A percentile compares a stretch with the other conserved stretches of the same genome.
phyloP scores from a whole-genome alignment of 2,329 filamentous ascomycete genomes.

The Xylariaceae sp. region DNA sequence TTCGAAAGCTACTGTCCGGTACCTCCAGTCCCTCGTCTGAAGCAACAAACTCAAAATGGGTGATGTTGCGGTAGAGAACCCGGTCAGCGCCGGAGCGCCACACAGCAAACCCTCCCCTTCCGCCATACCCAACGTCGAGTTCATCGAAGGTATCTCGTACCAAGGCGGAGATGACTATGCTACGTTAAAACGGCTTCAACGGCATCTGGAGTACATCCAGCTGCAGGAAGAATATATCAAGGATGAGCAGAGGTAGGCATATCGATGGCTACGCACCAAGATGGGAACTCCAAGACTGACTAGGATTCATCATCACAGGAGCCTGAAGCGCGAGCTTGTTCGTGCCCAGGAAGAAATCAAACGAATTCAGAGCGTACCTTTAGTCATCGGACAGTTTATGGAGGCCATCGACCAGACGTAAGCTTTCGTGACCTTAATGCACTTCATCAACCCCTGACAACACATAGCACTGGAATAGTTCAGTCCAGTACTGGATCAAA shows the following conservation, averaged over 20 bases:
- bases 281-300: constrained; percentile 18
- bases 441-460: neutral
- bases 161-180: constrained; percentile 91
- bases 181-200: constrained; percentile 90
- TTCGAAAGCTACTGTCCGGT: neutral
- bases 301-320: constrained; percentile 46
- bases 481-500: constrained; percentile 98
- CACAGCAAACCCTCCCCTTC: constrained; percentile 76
- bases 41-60: constrained; percentile 56
- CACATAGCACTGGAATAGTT: constrained; percentile 82
- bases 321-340: constrained; percentile 93
- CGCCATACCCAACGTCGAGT: constrained; percentile 83
- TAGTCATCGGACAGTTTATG: constrained; percentile 99
- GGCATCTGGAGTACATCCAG: constrained; percentile 97
- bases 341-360: constrained; percentile 99
- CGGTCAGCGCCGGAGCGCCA: constrained; percentile 65
- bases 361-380: constrained; percentile 93
- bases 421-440: constrained; percentile 26
- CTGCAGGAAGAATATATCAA: constrained; percentile 99
- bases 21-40: neutral
- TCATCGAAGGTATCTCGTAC: constrained; percentile 73
- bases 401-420: constrained; percentile 99
- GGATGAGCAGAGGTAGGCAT: constrained; percentile 82
- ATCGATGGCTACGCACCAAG: neutral
- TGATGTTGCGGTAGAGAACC: constrained; percentile 79